Evolutionary conservation across 176 grass and related monocot species (phyloP).

Genomic region (Carex parvula): DNA sequence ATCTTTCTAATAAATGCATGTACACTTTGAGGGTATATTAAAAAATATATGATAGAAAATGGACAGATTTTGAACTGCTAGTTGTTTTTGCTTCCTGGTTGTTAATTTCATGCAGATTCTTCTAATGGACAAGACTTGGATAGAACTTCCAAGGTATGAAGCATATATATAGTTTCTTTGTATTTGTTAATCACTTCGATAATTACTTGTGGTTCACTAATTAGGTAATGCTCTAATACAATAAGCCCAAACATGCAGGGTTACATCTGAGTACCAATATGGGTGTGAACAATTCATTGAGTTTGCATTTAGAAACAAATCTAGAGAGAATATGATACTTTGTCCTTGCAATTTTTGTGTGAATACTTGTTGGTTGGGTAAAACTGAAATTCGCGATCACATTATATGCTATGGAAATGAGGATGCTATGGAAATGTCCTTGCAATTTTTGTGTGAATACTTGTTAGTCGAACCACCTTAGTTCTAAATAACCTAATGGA

Average conservation of each 20-base stretch:
- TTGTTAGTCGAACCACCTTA: neutral
- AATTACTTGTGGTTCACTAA: neutral
- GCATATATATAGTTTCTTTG: neutral
- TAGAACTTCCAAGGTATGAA: neutral
- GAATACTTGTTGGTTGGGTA: too few species aligned
- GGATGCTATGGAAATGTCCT: neutral
- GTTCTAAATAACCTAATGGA: too few species aligned
- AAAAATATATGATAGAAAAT: too few species aligned
- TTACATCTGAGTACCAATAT: neutral
- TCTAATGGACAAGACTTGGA: neutral
- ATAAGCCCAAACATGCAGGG: neutral
- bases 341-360: too few species aligned
- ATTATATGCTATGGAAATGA: too few species aligned
- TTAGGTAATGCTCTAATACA: neutral
- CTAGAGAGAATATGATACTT: too few species aligned
- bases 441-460: neutral
- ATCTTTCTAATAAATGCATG: too few species aligned
- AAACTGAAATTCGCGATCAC: too few species aligned
- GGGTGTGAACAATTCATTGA: neutral
- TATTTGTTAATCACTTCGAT: neutral
- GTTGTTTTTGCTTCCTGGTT: too few species aligned
- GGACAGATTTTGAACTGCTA: too few species aligned
- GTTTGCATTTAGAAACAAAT: neutral
- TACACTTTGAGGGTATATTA: too few species aligned
- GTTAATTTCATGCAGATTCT: neutral